These are phyloP conservation scores for Pseudocercospora macadamiae DNA, from an alignment of 2,329 filamentous ascomycete genomes.

Conservation along the genomic window DNA sequence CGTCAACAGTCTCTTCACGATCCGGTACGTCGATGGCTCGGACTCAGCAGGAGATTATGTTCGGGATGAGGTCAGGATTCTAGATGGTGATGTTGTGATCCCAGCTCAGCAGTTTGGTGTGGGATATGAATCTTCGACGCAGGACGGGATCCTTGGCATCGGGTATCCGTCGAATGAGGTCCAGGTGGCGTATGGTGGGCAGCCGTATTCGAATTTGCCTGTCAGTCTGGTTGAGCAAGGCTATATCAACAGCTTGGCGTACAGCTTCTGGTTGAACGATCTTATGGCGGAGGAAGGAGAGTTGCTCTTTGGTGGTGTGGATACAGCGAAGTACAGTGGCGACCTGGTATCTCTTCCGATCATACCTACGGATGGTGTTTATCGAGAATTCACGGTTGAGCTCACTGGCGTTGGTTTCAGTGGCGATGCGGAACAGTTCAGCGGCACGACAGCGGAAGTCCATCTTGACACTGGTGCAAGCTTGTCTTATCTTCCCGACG, in stretches of 20 bases:
- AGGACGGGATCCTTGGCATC: slow-evolving; percentile 78
- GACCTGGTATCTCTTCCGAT: slow-evolving; percentile 64
- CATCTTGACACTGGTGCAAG: slow-evolving; percentile 69
- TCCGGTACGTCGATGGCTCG: slow-evolving; percentile 81
- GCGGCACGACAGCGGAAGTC: slow-evolving; percentile 51
- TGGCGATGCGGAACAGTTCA: slow-evolving; percentile 47
- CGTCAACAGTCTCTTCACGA: slow-evolving; percentile 77
- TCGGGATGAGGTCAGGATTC: slow-evolving; percentile 67
- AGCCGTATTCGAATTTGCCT: slow-evolving; percentile 65
- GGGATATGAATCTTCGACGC: slow-evolving; percentile 63
- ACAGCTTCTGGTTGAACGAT: slow-evolving; percentile 67
- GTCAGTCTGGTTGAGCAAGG: slow-evolving; percentile 66
- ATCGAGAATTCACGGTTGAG: slow-evolving; percentile 57
- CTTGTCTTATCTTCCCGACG: slow-evolving; percentile 67
- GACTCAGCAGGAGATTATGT: slow-evolving; percentile 78
- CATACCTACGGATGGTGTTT: slow-evolving; percentile 49
- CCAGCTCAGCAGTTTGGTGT: slow-evolving; percentile 70
- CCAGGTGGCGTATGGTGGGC: slow-evolving; percentile 61
- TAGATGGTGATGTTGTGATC: slow-evolving; percentile 54
- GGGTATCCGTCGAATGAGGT: slow-evolving; percentile 81
- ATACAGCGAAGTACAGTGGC: slow-evolving; percentile 72
- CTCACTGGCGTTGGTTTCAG: slow-evolving; percentile 52
- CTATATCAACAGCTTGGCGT: slow-evolving; percentile 64
- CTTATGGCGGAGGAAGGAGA: slow-evolving; percentile 65
- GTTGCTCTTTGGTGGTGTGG: slow-evolving; percentile 79